phyloP scores from a whole-genome alignment of 495 filamentous ascomycete genomes.

The Lasiosphaeris hirsuta region DNA sequence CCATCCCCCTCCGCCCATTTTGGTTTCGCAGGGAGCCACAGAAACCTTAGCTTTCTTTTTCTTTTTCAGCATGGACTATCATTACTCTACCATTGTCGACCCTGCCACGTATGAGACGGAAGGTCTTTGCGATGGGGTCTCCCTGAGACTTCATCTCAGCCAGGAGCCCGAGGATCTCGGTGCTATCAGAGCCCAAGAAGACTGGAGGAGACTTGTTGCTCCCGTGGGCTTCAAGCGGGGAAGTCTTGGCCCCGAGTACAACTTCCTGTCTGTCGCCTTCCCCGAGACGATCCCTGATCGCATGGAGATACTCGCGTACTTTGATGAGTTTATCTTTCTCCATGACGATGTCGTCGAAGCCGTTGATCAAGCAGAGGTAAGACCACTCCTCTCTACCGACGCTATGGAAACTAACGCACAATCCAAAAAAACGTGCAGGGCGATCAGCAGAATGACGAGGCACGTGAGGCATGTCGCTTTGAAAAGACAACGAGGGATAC shows the following conservation, averaged over 20 bases:
- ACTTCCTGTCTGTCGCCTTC: constrained; percentile 25
- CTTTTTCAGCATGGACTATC: constrained; percentile 23
- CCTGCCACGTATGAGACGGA: constrained; percentile 21
- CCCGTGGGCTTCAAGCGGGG: constrained; percentile 24
- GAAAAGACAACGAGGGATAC: neutral
- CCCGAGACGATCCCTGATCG: constrained; percentile 43
- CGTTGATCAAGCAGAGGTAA: constrained; percentile 17
- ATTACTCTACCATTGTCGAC: constrained; percentile 22
- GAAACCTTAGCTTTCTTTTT: neutral
- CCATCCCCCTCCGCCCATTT: too few species aligned
- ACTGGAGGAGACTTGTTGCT: constrained; percentile 31
- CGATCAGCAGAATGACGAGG: constrained; percentile 6
- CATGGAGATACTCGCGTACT: constrained; percentile 41
- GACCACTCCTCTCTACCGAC: neutral
- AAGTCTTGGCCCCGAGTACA: constrained; percentile 22
- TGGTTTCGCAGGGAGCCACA: neutral
- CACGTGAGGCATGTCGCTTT: neutral
- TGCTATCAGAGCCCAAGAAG: constrained; percentile 24
- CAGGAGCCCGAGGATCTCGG: constrained; percentile 20
- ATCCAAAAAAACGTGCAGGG: neutral
- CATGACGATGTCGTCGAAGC: constrained; percentile 32
- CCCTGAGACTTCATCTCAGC: constrained; percentile 23
- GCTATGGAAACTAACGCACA: neutral
- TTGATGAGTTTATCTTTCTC: constrained; percentile 42
- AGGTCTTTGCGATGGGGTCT: constrained; percentile 22